Percentiles rank a stretch among this genome's conserved stretches.
Evolutionary conservation across 2,329 filamentous ascomycete species (phyloP).

Genomic region (Arthrocladium fulminans): DNA sequence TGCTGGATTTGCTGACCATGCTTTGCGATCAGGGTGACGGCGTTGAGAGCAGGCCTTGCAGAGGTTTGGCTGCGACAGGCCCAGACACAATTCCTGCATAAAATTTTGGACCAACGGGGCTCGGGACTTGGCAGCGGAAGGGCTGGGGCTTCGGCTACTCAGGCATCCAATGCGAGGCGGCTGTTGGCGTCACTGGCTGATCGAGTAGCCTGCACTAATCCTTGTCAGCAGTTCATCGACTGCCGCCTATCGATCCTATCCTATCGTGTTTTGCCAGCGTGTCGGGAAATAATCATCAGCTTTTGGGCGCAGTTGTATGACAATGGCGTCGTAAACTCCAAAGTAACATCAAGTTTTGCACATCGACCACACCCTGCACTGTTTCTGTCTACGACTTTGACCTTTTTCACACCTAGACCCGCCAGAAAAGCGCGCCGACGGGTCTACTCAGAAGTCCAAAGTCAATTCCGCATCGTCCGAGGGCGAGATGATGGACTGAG

Average conservation of each 20-base stretch:
- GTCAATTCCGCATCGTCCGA: not conserved
- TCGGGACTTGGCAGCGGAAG: not conserved
- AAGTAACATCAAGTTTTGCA: not conserved
- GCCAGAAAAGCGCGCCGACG: too few relatives aligned
- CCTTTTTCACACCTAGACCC: not conserved
- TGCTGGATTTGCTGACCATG: constrained; percentile 1
- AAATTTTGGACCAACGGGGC: not conserved
- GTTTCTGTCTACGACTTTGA: not conserved
- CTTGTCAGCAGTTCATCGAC: not conserved
- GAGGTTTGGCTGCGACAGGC: not conserved
- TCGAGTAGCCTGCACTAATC: constrained; percentile 2
- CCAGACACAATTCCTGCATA: not conserved
- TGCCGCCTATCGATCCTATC: constrained; percentile 4
- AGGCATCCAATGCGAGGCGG: not conserved
- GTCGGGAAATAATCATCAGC: constrained; percentile 4
- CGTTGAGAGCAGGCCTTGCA: not conserved
- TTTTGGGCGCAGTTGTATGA: constrained; percentile 2
- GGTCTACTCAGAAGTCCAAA: too few relatives aligned
- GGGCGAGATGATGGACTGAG: not conserved
- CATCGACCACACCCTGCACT: not conserved
- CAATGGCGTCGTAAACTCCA: not conserved
- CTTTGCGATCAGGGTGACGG: not conserved
- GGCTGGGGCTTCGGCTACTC: not conserved
- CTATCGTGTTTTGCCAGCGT: constrained; percentile 6
- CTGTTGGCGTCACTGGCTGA: not conserved